Evolutionary conservation across 73 alveolate genomes (phyloP), one percentile per base, ranked within the genome.

Genomic region (Stentor coeruleus): DNA sequence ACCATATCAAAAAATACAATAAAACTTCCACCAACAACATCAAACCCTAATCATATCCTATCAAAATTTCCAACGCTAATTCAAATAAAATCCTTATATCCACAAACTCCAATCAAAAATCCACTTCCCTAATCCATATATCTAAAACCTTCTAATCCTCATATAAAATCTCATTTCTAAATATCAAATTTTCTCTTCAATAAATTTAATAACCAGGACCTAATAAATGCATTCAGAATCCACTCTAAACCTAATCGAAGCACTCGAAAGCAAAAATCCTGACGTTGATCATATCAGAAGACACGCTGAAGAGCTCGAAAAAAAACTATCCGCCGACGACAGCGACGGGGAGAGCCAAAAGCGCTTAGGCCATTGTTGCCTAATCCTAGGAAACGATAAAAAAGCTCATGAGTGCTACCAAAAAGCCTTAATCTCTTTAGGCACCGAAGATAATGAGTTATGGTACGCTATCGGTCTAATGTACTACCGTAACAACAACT

Each of bases 401-500:
- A 49, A 49, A 20, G 6, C 66, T 49, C 66, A 49, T 20, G 66
- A 49, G 66, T 49, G 6, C 66, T 49, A 49, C 66, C 66, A 49
- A 49, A 49, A 49, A 49, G 66, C 66, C 66, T 20, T 49, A 11
- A 11, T 49, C 6, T 49, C 66, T 11, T 6, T 20, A 49, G 66
- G 66, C 20, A 6, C 20, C 20, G 66, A 49, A 6, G 66, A 49
- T 20, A 20, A 6, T 11, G 66, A 49, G 66, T 20, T 49, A 49
- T 49, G 66, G 66, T 49, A 49, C 66, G 66, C 28, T 49, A 49
- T 49, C 66, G 66, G 66, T 49, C 6, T 20, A 49, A 49, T 49
- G 66, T 49, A 49, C 66, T 49, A 49, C 20, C 6, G 20, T 11
- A 49, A 49, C 66, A 11, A 20, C 66, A 49, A 49, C 66, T 49